Base-by-base conservation (phyloP, 805 yeast genomes). In the Starmerella bombicola region DNA sequence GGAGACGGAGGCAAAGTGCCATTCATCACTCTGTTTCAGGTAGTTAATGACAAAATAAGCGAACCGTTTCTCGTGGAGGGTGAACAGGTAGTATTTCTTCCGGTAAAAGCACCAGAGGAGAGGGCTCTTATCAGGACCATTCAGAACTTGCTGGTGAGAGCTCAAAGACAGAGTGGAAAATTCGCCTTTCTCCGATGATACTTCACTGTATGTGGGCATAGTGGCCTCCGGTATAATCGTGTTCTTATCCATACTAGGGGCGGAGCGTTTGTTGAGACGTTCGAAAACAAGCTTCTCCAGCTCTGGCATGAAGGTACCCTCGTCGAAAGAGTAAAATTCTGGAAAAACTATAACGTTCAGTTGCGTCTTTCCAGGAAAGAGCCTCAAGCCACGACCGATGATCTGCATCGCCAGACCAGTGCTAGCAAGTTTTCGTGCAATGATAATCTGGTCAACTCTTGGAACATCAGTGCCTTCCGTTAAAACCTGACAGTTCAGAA, bases 391-490 rank as follows among this genome's bases (percentile, higher is more conserved):
- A 41, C 97, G 66, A 0, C 97, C 97, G 16, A 86, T 69, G 95
- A 86, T 86, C 55, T 86, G 97, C 15, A 76, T 68, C 28, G 83
- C 60, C 32, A 86, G 60, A 0, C 80, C 73, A 24, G 74, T 62
- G 1, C 95, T 85, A 43, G 68, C 69, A 0, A 95, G 81, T 1
- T 95, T 95, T 25, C 95, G 63, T 3, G 82, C 80, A 24, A 86
- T 58, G 22, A 86, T 65, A 10, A 86, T 63, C 23, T 84, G 76
- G 54, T 86, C 96, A 42, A 85, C 79, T 46, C 76, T 76, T 3
- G 96, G 96, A 16, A 88, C 76, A 61, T 86, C 96, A 0, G 96
- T 84, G 0, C 97, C 97, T 57, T 86, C 97, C 0, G 95, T 86
- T 51, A 88, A 78, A 5, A 86, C 82, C 15, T 80, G 83, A 56